These are phyloP conservation scores for Trifolium subterraneum DNA, from an alignment of 306 rosid species.

Conservation along the genomic window DNA sequence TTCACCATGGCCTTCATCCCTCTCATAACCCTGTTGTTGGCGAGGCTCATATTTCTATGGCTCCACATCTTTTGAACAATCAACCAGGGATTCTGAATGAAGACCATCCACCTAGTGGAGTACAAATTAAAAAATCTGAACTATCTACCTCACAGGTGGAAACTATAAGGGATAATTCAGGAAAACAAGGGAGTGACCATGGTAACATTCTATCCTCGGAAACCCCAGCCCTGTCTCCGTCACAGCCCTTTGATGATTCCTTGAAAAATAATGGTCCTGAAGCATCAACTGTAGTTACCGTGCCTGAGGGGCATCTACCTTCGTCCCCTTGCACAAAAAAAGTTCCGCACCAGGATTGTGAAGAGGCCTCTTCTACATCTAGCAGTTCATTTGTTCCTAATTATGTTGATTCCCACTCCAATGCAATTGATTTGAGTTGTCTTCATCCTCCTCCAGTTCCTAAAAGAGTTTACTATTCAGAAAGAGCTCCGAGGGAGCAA, in stretches of 20 bases:
- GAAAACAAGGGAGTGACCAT: conserved; percentile 54
- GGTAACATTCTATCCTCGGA: conserved; percentile 43
- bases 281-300: conserved; percentile 46
- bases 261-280: conserved; percentile 44
- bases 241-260: conserved; percentile 42
- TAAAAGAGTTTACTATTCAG: conserved; percentile 73
- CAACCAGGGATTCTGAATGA: conserved; percentile 48
- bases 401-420: conserved; percentile 56
- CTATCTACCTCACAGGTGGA: conserved; percentile 44
- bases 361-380: conserved; percentile 55
- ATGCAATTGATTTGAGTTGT: conserved; percentile 61
- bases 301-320: conserved; percentile 48
- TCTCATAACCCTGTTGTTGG: conserved; percentile 45
- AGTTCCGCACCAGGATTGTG: conserved; percentile 56
- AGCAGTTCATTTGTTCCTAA: conserved; percentile 51
- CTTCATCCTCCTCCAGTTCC: conserved; percentile 66
- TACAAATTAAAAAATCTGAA: conserved; percentile 52
- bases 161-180: conserved; percentile 47
- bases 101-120: conserved; percentile 48
- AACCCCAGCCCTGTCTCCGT: conserved; percentile 45
- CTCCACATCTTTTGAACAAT: conserved; percentile 46
- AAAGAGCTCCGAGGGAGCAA: conserved; percentile 84
- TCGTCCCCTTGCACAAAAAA: conserved; percentile 45
- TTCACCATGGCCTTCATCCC: conserved; percentile 48
- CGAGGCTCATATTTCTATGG: conserved; percentile 46